Evolutionary conservation across 345 rosid genomes (phyloP), one percentile per base, ranked within the genome.

Genomic region (Brassica napus): DNA sequence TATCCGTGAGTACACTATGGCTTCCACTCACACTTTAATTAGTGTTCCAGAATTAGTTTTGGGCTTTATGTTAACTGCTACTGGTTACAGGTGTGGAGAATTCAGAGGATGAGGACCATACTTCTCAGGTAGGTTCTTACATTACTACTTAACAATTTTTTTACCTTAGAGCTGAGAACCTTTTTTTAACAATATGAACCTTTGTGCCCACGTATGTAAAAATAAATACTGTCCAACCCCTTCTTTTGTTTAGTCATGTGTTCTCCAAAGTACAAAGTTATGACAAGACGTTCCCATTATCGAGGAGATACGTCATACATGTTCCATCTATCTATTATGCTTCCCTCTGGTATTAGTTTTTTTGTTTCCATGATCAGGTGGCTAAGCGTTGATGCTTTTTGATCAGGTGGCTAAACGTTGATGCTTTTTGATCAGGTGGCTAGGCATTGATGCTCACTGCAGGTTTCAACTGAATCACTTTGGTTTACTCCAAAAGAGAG

Each of bases 211-310:
- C n/a, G 10, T 71, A 30, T 34, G 26, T 62, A 71, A 23, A 49
- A 77, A 44, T 16, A 69, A 34, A 18, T 42, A 65, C 34, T 72
- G 66, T 54, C 49, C 54, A 79, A 10, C 8, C 42, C 63, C n/a
- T 67, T 39, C 12, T 60, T 67, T 67, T 44, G 55, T 67, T 59
- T 68, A 73, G 65, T 60, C 34, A 68, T 79, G 35, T 73, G 39
- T 39, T 39, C 12, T 9, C 4, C 12, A 39, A 39, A 39, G 47
- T 39, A 39, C 47, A 39, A 39, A 39, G 47, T 39, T 39, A 12
- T 39, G 47, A 39, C 9, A 39, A 39, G 47, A 39, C 12, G 12
- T 39, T 39, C 14, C 47, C 47, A 39, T 39, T 39, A 39, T 39
- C 14, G 8, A 35, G 10, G 42, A 35, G 47, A 9, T 9, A 39